These are phyloP conservation scores for Eurotiales sp. DNA, from an alignment of 2,329 filamentous ascomycete species.

Conservation along the genomic window DNA sequence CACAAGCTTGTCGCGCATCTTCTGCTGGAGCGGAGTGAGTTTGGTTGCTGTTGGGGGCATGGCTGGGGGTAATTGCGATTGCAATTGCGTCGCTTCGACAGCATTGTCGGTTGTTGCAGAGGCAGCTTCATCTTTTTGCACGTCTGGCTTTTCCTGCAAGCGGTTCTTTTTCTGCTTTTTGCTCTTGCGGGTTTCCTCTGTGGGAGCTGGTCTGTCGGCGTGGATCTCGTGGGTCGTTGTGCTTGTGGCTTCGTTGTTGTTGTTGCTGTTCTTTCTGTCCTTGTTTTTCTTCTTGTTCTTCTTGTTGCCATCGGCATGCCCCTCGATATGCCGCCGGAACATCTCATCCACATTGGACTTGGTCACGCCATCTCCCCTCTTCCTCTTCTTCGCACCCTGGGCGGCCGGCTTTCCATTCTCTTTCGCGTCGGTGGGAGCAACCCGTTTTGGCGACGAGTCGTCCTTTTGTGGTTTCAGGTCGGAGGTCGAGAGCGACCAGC, in stretches of 20 bases:
- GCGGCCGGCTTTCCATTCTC: constrained; percentile 22
- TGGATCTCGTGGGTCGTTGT: constrained; percentile 21
- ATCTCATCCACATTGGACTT: constrained; percentile 69
- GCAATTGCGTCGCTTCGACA: too few relatives aligned
- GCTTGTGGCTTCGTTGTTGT: constrained; percentile 18
- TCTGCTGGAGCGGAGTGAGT: constrained; percentile 85
- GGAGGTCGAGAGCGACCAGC: constrained; percentile 78
- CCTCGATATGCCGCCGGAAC: constrained; percentile 76
- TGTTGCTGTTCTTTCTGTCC: constrained; percentile 25
- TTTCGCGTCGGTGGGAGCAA: constrained; percentile 36
- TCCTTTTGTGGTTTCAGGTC: constrained; percentile 67
- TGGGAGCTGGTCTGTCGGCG: too few relatives aligned
- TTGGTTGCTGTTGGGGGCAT: constrained; percentile 51
- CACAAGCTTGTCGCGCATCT: constrained; percentile 92
- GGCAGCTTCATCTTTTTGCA: constrained; percentile 15
- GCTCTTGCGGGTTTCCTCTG: constrained; percentile 20
- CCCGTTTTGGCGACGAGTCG: constrained; percentile 40
- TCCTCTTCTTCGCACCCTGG: constrained; percentile 48
- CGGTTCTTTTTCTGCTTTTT: constrained; percentile 17
- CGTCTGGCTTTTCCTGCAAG: constrained; percentile 11
- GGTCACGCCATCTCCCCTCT: constrained; percentile 53
- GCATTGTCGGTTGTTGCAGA: constrained; percentile 1
- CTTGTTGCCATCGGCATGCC: constrained; percentile 35
- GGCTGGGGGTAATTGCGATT: constrained; percentile 27
- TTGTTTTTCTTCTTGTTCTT: constrained; percentile 25